Evolutionary conservation across 495 filamentous ascomycete genomes (phyloP), one percentile per base, ranked within the genome.

Genomic region (Daldinia childiae): DNA sequence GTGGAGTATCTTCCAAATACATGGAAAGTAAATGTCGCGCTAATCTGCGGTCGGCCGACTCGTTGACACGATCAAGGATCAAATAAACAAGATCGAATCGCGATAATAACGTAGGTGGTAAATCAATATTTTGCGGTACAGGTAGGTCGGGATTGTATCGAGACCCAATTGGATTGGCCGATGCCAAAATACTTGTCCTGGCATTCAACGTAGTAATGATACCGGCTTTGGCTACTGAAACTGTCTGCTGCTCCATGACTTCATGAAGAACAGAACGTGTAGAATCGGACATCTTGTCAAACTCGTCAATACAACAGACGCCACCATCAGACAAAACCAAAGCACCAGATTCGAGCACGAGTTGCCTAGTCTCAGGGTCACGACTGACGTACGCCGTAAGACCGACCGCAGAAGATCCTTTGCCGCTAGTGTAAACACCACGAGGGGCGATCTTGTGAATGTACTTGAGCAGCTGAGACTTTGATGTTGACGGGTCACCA

Each of bases 221-320:
- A 74, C 95, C 95, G 1, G 95, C 95, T 84, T 99, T 99, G 65
- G 95, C 95, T 66, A 99, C 96, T 1, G 96, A 98, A 12, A 99
- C 95, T 1, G 95, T 99, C 83, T 99, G 95, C 80, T 99, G 95
- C 77, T 99, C 95, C 95, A 99, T 99, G 17, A 99, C 95, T 89
- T 99, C 95, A 85, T 99, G 95, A 36, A 99, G 86, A 9, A 98
- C 95, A 3, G 94, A 97, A 36, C 95, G 90, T 0, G 96, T 98
- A 26, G 94, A 88, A 62, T 99, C 95, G 59, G 91, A 94, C 95
- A 99, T 99, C 80, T 99, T 99, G 84, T 99, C 95, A 72, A 99
- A 99, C 79, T 99, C 95, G 74, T 99, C 95, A 79, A 99, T 99
- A 78, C 95, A 99, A 85, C 95, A 99, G 64, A 97, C 91, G 78